These are phyloP conservation scores for Radiomyces spectabilis DNA, from an alignment of 192 early-diverging fungal genomes.

Conservation along the genomic window DNA sequence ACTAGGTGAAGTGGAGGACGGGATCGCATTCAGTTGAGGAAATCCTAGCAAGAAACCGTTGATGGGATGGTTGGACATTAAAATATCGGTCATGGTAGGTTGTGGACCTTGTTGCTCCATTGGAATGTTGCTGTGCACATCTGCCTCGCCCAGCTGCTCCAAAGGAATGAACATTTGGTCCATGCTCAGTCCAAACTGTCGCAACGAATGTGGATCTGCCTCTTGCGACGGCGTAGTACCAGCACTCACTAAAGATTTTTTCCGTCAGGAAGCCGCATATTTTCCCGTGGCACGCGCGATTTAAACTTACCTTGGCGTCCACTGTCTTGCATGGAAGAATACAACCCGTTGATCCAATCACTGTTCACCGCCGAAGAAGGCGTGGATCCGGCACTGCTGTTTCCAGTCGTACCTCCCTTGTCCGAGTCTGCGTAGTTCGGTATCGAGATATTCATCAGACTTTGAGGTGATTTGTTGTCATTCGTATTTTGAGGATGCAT, in stretches of 20 bases:
- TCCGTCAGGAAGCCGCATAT: not conserved
- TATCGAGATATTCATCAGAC: not conserved
- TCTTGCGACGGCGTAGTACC: too few species aligned
- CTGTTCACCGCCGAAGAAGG: slow-evolving; percentile 10
- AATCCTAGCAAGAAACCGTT: not conserved
- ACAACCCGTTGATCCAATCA: slow-evolving; percentile 25
- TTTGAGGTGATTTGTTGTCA: too few species aligned
- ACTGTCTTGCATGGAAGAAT: slow-evolving; percentile 8
- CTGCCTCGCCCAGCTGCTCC: not conserved
- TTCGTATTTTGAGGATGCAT: too few species aligned
- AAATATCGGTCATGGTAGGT: not conserved
- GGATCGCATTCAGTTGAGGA: not conserved
- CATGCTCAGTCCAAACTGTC: slow-evolving; percentile 11
- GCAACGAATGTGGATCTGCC: slow-evolving; percentile 11
- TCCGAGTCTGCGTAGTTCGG: not conserved
- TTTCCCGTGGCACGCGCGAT: not conserved
- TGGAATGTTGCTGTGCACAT: not conserved
- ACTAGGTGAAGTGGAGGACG: not conserved
- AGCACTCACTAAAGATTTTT: not conserved
- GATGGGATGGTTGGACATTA: not conserved
- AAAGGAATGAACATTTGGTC: slow-evolving; percentile 8
- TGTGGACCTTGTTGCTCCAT: not conserved
- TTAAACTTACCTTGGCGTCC: slow-evolving; percentile 4
- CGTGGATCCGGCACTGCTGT: slow-evolving; percentile 1
- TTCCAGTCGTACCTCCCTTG: not conserved